A percentile compares a stretch with the other conserved stretches of the same genome.
Conservation (phyloP, 768 basidiomycete species). For the Ramaria sp. region DNA sequence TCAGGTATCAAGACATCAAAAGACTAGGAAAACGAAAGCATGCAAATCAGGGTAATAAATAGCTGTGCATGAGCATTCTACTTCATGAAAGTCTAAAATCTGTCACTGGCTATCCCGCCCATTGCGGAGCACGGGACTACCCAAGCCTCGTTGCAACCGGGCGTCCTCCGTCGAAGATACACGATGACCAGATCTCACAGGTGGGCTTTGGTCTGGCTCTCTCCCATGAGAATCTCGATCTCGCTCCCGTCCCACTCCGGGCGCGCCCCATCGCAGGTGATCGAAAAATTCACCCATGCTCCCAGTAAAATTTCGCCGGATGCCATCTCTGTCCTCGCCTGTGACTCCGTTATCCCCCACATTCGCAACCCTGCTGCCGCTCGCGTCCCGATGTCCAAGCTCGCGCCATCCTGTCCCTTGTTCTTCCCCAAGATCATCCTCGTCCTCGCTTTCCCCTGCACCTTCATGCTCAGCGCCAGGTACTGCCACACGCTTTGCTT, state of each 20-base stretch:
- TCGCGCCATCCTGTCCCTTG: neutral
- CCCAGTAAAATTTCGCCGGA: neutral
- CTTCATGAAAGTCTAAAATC: neutral
- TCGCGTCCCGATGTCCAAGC: neutral
- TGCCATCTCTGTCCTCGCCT: neutral
- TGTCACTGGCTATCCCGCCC: neutral
- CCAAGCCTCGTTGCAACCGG: neutral
- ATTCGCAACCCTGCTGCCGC: neutral
- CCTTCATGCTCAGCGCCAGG: conserved; percentile 17
- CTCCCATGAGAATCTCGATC: neutral
- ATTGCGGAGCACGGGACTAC: neutral
- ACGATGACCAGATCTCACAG: neutral
- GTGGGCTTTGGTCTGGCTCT: neutral
- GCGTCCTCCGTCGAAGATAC: neutral
- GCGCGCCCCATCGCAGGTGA: neutral
- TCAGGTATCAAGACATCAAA: too few relatives aligned
- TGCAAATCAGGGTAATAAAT: too few relatives aligned
- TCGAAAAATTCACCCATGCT: conserved; percentile 1
- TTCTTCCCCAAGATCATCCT: neutral
- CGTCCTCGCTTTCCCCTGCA: neutral
- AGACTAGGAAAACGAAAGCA: too few relatives aligned
- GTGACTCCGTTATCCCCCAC: neutral
- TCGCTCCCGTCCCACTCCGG: neutral
- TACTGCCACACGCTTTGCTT: conserved; percentile 37
- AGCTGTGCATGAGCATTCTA: too few relatives aligned